Evolutionary conservation across 2,329 filamentous ascomycete species (phyloP), one percentile per base, ranked within the genome.

Genomic region (Sarocladium strictum): DNA sequence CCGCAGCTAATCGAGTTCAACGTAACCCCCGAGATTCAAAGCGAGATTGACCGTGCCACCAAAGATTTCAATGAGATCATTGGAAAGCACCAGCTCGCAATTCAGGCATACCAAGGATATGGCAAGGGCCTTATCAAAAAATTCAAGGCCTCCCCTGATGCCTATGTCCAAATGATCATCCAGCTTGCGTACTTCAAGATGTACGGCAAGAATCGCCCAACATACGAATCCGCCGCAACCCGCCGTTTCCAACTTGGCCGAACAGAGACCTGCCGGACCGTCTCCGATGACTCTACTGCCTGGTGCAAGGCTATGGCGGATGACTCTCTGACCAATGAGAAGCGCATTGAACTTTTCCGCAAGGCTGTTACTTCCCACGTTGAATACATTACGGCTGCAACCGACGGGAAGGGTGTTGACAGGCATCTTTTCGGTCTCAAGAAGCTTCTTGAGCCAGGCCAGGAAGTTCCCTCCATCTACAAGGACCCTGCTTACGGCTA

Each of bases 51-150:
- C 62, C 82, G 83, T 41, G 94, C 95, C 1, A 77, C 83, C 59
- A 78, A 80, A 57, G 88, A 96, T 74, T 97, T 97, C 73, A 76
- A 79, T 57, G 77, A 84, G 62, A 83, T 96, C 58, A 96, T 99
- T 61, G 84, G 83, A 59, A 80, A 89, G 61, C 94, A 99, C 71
- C 88, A 99, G 71, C 85, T 99, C 45, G 84, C 89, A 21, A 92
- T 99, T 2, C 93, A 97, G 71, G 89, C 91, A 26, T 99, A 95
- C 78, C 92, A 97, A 73, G 93, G 87, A 64, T 99, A 99, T 71
- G 94, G 94, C 70, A 99, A 99, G 78, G 91, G 90, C 24, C 78
- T 99, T 58, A 97, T 99, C 80, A 99, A 99, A 85, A 95, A 96
- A 74, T 97, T 99, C 85, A 95, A 91, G 76, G 96, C 90, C 83